Evolutionary conservation across 1,139 yeast genomes (phyloP).

Genomic region (Pichia kudriavzevii): DNA sequence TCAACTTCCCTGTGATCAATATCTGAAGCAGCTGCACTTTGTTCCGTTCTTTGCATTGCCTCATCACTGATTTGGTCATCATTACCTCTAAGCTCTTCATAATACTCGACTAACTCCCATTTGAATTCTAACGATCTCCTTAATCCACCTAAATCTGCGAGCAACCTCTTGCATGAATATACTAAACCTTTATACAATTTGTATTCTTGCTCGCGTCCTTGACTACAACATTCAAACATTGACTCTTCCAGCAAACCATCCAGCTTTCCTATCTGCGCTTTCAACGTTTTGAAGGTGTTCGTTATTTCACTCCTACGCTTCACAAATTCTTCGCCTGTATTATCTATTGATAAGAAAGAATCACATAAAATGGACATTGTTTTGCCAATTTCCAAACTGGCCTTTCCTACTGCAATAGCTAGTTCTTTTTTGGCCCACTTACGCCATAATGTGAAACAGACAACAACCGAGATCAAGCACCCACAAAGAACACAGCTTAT

Average conservation of each 20-base stretch:
- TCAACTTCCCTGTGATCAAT: constrained; percentile 29
- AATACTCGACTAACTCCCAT: constrained; percentile 36
- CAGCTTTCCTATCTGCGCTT: constrained; percentile 22
- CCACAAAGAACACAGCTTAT: constrained; percentile 59
- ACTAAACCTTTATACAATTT: constrained; percentile 39
- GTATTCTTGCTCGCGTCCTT: constrained; percentile 53
- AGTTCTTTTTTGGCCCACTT: constrained; percentile 11
- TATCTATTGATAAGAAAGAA: constrained; percentile 7
- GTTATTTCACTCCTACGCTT: too few relatives aligned
- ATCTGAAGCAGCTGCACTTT: constrained; percentile 2
- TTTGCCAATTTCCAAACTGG: constrained; percentile 27
- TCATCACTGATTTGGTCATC: not conserved
- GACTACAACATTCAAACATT: constrained; percentile 46
- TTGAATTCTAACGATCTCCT: constrained; percentile 64
- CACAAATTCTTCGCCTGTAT: constrained; percentile 1
- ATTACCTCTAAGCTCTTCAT: constrained; percentile 3
- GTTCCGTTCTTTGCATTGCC: not conserved
- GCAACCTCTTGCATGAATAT: constrained; percentile 43
- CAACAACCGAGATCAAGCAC: constrained; percentile 46
- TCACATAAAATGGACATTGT: constrained; percentile 12
- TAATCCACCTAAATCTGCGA: constrained; percentile 60
- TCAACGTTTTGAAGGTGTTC: constrained; percentile 12
- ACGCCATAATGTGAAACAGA: constrained; percentile 52
- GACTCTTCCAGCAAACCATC: constrained; percentile 51
- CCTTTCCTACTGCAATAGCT: constrained; percentile 19